Evolutionary conservation across 2,329 filamentous ascomycete genomes (phyloP).

Genomic region (Alternaria ethzedia): DNA sequence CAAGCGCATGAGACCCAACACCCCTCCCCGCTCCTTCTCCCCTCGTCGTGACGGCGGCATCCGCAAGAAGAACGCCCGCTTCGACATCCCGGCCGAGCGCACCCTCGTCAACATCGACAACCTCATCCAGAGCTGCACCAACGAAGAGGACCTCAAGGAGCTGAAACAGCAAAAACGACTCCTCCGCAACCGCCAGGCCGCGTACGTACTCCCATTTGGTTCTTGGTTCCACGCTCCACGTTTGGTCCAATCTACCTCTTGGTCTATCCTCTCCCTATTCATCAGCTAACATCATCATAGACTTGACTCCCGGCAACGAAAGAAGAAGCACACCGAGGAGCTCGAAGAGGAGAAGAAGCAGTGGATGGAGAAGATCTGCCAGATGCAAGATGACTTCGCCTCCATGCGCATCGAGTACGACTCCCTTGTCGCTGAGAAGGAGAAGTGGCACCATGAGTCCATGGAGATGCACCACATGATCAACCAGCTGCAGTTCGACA

Average conservation of each 20-base stretch:
- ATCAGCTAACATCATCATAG: conserved; percentile 58
- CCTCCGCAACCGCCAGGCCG: conserved; percentile 92
- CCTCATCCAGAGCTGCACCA: conserved; percentile 83
- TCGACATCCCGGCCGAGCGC: conserved; percentile 93
- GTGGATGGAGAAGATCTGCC: conserved; percentile 75
- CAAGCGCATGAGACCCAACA: conserved; percentile 69
- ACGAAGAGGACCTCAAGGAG: conserved; percentile 95
- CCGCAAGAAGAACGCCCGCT: conserved; percentile 98
- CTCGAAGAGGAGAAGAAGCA: conserved; percentile 97
- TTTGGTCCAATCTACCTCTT: conserved; percentile 41
- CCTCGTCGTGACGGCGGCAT: conserved; percentile 84
- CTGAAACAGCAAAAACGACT: conserved; percentile 98
- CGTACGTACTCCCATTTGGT: conserved; percentile 68
- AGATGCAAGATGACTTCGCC: conserved; percentile 78
- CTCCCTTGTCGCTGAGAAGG: conserved; percentile 58
- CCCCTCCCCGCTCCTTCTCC: conserved; percentile 75
- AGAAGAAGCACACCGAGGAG: conserved; percentile 97
- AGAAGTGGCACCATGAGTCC: conserved; percentile 75
- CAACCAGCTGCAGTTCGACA: conserved; percentile 79
- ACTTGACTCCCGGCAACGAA: conserved; percentile 93
- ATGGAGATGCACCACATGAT: conserved; percentile 77
- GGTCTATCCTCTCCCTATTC: conserved; percentile 36
- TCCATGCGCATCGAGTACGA: conserved; percentile 69
- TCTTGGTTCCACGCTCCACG: conserved; percentile 37
- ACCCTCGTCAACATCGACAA: conserved; percentile 95